Percentiles rank a stretch among this genome's conserved stretches.
These are phyloP conservation scores for Mycocentrospora acerina DNA, from an alignment of 2,329 filamentous ascomycete species.

Conservation along the genomic window DNA sequence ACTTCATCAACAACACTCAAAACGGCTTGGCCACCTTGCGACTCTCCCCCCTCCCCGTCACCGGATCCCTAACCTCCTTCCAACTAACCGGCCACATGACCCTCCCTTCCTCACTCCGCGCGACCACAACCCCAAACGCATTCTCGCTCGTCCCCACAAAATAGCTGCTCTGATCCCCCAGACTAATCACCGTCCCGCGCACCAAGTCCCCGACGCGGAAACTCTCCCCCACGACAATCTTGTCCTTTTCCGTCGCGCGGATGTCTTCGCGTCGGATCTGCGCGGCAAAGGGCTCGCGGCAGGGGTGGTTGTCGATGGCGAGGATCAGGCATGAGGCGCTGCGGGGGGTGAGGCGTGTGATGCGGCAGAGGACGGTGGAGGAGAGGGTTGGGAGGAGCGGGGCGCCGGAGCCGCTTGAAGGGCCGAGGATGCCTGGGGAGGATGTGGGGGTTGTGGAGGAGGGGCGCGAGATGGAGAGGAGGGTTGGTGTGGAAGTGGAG, in stretches of 20 bases:
- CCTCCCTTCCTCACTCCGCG: slow-evolving; percentile 82
- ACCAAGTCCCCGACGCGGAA: slow-evolving; percentile 94
- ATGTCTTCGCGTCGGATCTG: slow-evolving; percentile 89
- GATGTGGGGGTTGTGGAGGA: slow-evolving; percentile 7
- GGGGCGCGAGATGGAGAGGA: slow-evolving; percentile 40
- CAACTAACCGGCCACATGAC: slow-evolving; percentile 92
- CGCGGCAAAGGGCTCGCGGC: slow-evolving; percentile 80
- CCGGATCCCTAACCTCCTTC: slow-evolving; percentile 88
- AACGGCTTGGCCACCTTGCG: slow-evolving; percentile 95
- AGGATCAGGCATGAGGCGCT: slow-evolving; percentile 87
- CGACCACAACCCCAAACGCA: slow-evolving; percentile 91
- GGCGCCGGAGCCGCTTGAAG: slow-evolving; percentile 49
- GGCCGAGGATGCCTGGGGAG: slow-evolving; percentile 21
- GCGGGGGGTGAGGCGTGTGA: slow-evolving; percentile 80
- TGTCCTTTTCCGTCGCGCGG: slow-evolving; percentile 92
- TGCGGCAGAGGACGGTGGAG: slow-evolving; percentile 77
- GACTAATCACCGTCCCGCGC: slow-evolving; percentile 79
- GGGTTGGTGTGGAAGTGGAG: too few species aligned
- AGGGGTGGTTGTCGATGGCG: slow-evolving; percentile 67
- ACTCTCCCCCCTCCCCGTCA: slow-evolving; percentile 72
- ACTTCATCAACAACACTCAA: slow-evolving; percentile 17
- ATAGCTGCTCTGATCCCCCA: slow-evolving; percentile 93
- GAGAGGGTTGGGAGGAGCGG: slow-evolving; percentile 81
- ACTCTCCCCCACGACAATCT: slow-evolving; percentile 84
- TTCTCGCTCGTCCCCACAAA: slow-evolving; percentile 93